Conservation (phyloP, 1,284 basidiomycete genomes). For the Takashimella tepidaria region DNA sequence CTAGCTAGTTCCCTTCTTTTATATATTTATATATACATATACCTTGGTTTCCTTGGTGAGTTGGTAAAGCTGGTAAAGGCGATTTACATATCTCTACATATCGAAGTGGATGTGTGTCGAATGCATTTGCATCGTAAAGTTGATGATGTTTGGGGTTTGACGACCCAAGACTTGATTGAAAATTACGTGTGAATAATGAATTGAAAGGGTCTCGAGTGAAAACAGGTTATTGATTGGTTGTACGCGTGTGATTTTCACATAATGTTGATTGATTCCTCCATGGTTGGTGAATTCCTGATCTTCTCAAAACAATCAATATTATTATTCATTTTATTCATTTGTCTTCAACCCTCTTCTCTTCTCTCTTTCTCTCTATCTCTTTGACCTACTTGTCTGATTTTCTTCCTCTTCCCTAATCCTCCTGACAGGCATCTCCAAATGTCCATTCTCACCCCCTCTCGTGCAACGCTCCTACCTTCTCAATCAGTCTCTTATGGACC, state of each 20-base stretch:
- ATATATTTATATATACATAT: no score
- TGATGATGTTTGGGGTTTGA: no score
- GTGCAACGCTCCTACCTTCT: conserved; percentile 11
- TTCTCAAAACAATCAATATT: no score
- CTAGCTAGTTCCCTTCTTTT: no score
- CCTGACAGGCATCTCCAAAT: conserved; percentile 8
- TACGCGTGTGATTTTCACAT: not conserved
- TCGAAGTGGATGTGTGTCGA: not conserved
- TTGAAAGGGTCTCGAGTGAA: not conserved
- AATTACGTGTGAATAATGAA: not conserved
- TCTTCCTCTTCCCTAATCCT: not conserved
- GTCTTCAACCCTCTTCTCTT: not conserved
- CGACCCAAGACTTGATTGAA: no score
- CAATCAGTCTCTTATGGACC: not conserved
- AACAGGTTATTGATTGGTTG: not conserved
- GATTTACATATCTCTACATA: no score
- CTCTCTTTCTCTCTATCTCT: not conserved
- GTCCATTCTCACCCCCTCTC: conserved; percentile 19
- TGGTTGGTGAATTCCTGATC: no score
- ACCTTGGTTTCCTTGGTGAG: no score
- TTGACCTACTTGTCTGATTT: no score
- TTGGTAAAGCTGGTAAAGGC: no score
- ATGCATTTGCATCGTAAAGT: not conserved
- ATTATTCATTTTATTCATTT: not conserved
- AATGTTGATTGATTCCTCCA: no score